A percentile compares a stretch with the other conserved stretches of the same genome.
These are phyloP conservation scores for Neocatenulostroma microsporum DNA, from an alignment of 2,329 filamentous ascomycete genomes.

Conservation along the genomic window DNA sequence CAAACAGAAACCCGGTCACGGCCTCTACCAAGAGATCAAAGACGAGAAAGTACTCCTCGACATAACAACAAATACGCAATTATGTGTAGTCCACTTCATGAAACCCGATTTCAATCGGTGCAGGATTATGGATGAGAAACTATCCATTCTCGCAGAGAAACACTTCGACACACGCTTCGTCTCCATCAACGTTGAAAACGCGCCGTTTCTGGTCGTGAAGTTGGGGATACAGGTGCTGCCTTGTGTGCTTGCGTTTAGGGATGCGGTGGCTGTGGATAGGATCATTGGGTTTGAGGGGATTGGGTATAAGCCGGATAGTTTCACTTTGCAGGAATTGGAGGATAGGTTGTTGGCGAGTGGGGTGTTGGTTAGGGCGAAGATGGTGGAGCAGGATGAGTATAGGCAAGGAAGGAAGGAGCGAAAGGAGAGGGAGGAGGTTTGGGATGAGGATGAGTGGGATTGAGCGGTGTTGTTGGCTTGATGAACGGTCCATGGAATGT, in stretches of 20 bases:
- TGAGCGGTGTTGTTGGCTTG: too few species aligned
- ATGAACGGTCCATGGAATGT: too few species aligned
- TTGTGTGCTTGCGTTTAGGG: slow-evolving; percentile 51
- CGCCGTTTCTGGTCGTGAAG: slow-evolving; percentile 52
- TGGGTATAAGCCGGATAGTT: slow-evolving; percentile 45
- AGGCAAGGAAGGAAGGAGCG: slow-evolving; percentile 27
- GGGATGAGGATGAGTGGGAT: slow-evolving; percentile 48
- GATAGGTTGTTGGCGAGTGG: slow-evolving; percentile 43
- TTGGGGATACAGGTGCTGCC: slow-evolving; percentile 52
- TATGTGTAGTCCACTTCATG: slow-evolving; percentile 56
- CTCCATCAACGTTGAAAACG: slow-evolving; percentile 53
- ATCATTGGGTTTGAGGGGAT: slow-evolving; percentile 54
- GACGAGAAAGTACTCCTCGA: slow-evolving; percentile 53
- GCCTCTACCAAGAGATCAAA: slow-evolving; percentile 48
- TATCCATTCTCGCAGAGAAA: slow-evolving; percentile 47
- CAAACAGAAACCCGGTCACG: slow-evolving; percentile 31
- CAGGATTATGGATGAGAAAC: slow-evolving; percentile 53
- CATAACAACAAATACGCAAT: slow-evolving; percentile 50
- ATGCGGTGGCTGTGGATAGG: slow-evolving; percentile 48
- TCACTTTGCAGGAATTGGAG: slow-evolving; percentile 49
- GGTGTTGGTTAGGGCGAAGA: slow-evolving; percentile 47
- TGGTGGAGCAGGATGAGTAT: slow-evolving; percentile 38
- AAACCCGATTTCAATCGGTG: slow-evolving; percentile 58
- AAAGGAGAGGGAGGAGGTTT: slow-evolving; percentile 31
- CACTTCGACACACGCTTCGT: slow-evolving; percentile 54